Conservation (phyloP, 1,139 yeast species). For the Hyphopichia wangnamkhiaoensis region DNA sequence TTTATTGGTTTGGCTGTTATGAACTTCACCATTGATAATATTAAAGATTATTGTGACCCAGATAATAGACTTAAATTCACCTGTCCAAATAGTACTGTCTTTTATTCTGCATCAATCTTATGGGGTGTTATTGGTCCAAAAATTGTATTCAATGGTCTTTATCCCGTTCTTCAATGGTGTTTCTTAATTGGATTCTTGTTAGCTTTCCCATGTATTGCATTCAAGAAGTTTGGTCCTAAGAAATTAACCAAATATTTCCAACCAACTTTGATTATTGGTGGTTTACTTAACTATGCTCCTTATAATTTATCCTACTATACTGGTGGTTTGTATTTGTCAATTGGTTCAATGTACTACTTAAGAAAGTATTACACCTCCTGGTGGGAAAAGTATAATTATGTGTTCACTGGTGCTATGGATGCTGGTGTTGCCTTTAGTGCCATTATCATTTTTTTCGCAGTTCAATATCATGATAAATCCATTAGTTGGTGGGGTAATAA, state of each 20-base stretch:
- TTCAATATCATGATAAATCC: conserved; percentile 40
- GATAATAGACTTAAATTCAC: conserved; percentile 44
- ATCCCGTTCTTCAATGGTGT: conserved; percentile 50
- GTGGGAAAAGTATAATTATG: conserved; percentile 64
- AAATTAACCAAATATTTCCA: conserved; percentile 33
- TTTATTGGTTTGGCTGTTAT: conserved; percentile 55
- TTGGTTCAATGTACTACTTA: conserved; percentile 48
- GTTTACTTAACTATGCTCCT: conserved; percentile 43
- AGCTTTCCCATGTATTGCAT: conserved; percentile 41
- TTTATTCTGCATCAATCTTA: conserved; percentile 56
- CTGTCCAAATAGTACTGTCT: conserved; percentile 51
- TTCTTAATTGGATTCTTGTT: conserved; percentile 56
- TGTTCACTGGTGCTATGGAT: conserved; percentile 48
- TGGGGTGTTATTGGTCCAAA: conserved; percentile 77
- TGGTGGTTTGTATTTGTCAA: conserved; percentile 42
- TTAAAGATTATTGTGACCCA: conserved; percentile 45
- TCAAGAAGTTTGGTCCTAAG: conserved; percentile 38
- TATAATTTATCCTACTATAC: conserved; percentile 51
- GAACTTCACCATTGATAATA: conserved; percentile 48
- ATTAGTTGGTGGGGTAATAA: conserved; percentile 64
- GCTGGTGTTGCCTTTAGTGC: conserved; percentile 58
- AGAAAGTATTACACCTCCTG: conserved; percentile 46
- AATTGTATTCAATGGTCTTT: conserved; percentile 50
- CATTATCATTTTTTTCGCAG: conserved; percentile 55
- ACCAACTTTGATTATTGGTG: conserved; percentile 45